Evolutionary conservation across 352 stramenopile species (phyloP).

Genomic region (Pythium volutum): DNA sequence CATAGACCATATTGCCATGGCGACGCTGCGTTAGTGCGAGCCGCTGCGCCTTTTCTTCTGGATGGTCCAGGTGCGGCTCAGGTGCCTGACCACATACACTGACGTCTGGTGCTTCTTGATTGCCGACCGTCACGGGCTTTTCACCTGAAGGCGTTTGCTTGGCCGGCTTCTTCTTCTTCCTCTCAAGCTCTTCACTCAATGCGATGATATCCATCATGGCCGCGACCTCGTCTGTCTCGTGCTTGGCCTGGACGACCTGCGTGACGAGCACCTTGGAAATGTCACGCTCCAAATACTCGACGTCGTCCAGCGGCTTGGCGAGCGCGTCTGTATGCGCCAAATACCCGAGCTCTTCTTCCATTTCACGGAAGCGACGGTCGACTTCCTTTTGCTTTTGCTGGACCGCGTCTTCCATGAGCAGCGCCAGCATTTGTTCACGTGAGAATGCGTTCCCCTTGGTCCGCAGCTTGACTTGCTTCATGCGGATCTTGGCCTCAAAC

Average conservation of each 20-base stretch:
- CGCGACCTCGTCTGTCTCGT: slow-evolving; percentile 41
- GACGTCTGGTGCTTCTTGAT: neutral
- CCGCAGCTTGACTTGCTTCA: slow-evolving; percentile 90
- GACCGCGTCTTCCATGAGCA: slow-evolving; percentile 86
- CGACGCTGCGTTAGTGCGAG: slow-evolving; percentile 28
- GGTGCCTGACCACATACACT: neutral
- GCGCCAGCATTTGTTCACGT: slow-evolving; percentile 72
- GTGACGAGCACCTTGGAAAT: slow-evolving; percentile 63
- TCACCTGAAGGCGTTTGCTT: slow-evolving; percentile 17
- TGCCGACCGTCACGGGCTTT: slow-evolving; percentile 13
- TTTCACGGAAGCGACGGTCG: slow-evolving; percentile 81
- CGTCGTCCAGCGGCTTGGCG: slow-evolving; percentile 39
- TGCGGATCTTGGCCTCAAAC: slow-evolving; percentile 92
- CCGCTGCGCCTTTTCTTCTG: slow-evolving; percentile 32
- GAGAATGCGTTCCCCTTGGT: slow-evolving; percentile 78
- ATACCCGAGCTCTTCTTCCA: slow-evolving; percentile 84
- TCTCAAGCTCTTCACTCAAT: slow-evolving; percentile 48
- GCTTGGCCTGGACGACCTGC: slow-evolving; percentile 57
- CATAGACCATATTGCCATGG: slow-evolving; percentile 63
- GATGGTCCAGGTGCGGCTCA: slow-evolving; percentile 56
- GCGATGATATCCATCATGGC: slow-evolving; percentile 55
- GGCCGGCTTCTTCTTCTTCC: slow-evolving; percentile 28
- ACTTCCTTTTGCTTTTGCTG: slow-evolving; percentile 74
- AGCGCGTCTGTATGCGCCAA: slow-evolving; percentile 43
- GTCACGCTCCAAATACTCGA: slow-evolving; percentile 55